These are phyloP conservation scores for Paracoccidioides lutzii DNA, from an alignment of 2,329 filamentous ascomycete genomes.

Conservation along the genomic window DNA sequence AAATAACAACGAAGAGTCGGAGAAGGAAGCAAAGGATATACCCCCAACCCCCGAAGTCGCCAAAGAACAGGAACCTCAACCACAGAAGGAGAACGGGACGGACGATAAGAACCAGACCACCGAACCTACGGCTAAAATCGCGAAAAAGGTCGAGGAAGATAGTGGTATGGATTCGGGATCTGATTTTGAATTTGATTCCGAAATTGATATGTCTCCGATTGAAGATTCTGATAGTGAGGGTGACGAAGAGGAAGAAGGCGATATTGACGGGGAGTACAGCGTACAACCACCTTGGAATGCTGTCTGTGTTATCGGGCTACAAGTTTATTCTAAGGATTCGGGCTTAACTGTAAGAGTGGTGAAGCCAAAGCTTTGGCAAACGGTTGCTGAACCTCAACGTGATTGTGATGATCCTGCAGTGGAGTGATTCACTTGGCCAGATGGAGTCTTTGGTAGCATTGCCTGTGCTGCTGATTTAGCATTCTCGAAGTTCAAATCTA, in stretches of 20 bases:
- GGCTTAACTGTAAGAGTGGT: conserved; percentile 41
- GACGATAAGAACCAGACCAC: not conserved
- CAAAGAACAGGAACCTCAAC: too few relatives aligned
- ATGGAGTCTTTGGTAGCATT: not conserved
- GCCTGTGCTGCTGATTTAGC: not conserved
- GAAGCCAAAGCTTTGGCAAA: conserved; percentile 27
- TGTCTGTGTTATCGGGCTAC: conserved; percentile 45
- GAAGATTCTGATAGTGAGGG: conserved; percentile 14
- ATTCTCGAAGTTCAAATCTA: not conserved
- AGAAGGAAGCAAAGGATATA: not conserved
- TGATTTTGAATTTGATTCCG: conserved; percentile 32
- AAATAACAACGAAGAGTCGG: not conserved
- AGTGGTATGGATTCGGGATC: conserved; percentile 26
- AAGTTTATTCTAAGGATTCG: conserved; percentile 43
- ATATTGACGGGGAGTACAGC: conserved; percentile 5
- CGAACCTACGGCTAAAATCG: too few relatives aligned
- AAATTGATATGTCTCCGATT: conserved; percentile 26
- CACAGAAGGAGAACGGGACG: not conserved
- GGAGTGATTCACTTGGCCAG: conserved; percentile 7
- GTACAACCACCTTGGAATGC: conserved; percentile 42
- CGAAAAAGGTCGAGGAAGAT: conserved; percentile 7
- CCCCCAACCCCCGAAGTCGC: not conserved
- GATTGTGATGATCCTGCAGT: conserved; percentile 32
- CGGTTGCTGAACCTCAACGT: conserved; percentile 28
- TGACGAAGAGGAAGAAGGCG: conserved; percentile 5